Evolutionary conservation across 768 basidiomycete genomes (phyloP), one percentile per base, ranked within the genome.

Genomic region (Pholiota molesta): DNA sequence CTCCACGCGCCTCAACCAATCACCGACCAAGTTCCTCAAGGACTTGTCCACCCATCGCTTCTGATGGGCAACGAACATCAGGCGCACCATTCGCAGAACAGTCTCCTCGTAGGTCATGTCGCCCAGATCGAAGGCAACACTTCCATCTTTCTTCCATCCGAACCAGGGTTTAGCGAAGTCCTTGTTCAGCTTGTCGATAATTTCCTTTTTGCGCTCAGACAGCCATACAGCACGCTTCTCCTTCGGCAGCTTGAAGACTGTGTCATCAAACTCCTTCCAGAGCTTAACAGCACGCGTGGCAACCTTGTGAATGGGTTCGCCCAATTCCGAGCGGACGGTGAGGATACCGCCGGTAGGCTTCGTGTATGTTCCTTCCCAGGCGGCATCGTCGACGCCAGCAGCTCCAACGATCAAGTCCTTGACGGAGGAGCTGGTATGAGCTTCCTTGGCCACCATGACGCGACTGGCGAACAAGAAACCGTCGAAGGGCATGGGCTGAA

Each of bases 21-120:
- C 97, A 0, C 97, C 96, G 16, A 93, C 90, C 68, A 99, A 81
- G 77, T 99, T 98, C 65, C 96, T 87, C 68, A 99, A 81, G 9
- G 92, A 93, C 52, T 87, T 68, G 70, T 99, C 97, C 70, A 99
- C 85, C 97, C 97, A 99, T 52, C 97, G 90, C 61, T 83, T 82
- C 79, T 99, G 87, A 69, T 97, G 93, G 45, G 88, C 73, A 64
- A 99, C 94, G 72, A 91, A 99, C 95, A 98, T 98, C 68, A 99
- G 79, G 44, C 92, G 82, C 56, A 99, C 82, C 90, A 99, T 91
- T 62, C 97, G 87, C 63, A 94, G 82, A 3, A 92, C 91, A 35
- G 92, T 90, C 74, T 99, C 97, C 79, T 98, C 95, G 75, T 99
- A 99, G 13, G 97, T 99, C 97, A 99, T 98, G 69, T 97, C 94